Conservation (phyloP, 2,329 filamentous ascomycete genomes). For the Ophiostoma sp. region DNA sequence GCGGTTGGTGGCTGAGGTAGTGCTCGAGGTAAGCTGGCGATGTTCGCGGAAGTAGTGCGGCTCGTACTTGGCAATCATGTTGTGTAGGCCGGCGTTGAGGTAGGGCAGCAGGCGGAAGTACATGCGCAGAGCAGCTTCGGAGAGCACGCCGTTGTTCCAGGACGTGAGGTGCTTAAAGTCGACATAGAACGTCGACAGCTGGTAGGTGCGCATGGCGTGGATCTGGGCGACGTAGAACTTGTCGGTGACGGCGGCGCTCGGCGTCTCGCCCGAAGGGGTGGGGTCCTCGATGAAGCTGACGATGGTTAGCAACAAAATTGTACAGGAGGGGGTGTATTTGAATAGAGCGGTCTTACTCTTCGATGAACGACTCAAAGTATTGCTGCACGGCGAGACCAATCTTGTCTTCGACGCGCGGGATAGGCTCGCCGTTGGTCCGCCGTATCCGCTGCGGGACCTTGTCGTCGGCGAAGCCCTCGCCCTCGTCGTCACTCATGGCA, state of each 20-base stretch:
- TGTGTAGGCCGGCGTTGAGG: constrained; percentile 83
- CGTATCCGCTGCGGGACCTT: constrained; percentile 57
- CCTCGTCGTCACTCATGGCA: constrained; percentile 60
- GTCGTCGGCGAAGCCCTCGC: constrained; percentile 64
- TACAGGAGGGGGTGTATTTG: not conserved
- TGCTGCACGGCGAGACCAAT: constrained; percentile 73
- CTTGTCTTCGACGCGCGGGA: constrained; percentile 73
- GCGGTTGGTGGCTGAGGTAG: constrained; percentile 59
- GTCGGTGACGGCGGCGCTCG: constrained; percentile 68
- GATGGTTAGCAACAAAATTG: not conserved
- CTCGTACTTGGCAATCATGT: constrained; percentile 91
- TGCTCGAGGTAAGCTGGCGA: constrained; percentile 69
- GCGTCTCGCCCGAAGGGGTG: constrained; percentile 60
- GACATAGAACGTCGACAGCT: constrained; percentile 82
- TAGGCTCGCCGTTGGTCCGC: constrained; percentile 49
- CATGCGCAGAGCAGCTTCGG: constrained; percentile 81
- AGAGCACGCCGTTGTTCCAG: constrained; percentile 76
- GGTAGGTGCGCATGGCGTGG: constrained; percentile 70
- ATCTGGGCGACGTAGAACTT: constrained; percentile 86
- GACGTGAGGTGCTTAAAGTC: constrained; percentile 81
- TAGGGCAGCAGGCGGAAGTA: constrained; percentile 97
- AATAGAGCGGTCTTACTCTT: constrained; percentile 55
- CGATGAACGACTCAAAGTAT: constrained; percentile 77
- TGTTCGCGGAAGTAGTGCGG: constrained; percentile 92
- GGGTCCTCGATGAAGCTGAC: constrained; percentile 68